Conservation (phyloP, 345 rosid species). For the Turritis glabra region DNA sequence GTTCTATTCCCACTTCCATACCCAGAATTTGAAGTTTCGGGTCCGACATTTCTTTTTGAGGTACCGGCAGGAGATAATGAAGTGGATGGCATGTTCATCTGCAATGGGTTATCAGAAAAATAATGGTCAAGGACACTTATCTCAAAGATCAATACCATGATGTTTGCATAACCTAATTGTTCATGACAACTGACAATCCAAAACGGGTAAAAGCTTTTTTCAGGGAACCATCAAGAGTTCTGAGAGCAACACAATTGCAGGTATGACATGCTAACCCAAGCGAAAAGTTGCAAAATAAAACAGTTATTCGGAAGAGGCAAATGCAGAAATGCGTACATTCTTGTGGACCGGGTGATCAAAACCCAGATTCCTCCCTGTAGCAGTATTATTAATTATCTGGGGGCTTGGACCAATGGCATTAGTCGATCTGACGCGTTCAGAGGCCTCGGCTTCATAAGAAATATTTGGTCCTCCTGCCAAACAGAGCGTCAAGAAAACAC, state of each 20-base stretch:
- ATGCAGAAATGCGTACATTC: conserved; percentile 55
- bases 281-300: background rate
- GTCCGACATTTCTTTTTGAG: conserved; percentile 56
- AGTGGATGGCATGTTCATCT: conserved; percentile 59
- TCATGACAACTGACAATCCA: background rate
- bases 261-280: conserved; percentile 2
- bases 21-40: conserved; percentile 60
- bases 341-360: conserved; percentile 56
- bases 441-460: conserved; percentile 50
- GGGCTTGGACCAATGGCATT: conserved; percentile 52
- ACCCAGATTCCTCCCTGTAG: conserved; percentile 54
- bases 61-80: conserved; percentile 61
- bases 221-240: background rate
- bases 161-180: background rate
- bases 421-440: conserved; percentile 49
- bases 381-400: conserved; percentile 59
- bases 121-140: background rate
- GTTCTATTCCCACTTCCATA: conserved; percentile 54
- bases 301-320: background rate
- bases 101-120: conserved; percentile 19
- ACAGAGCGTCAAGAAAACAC: conserved; percentile 17
- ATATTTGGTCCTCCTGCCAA: conserved; percentile 58
- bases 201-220: background rate
- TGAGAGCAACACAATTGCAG: background rate
- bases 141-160: conserved; percentile 3